Conservation (phyloP, 1,139 yeast genomes). For the Hansenula sp. region DNA sequence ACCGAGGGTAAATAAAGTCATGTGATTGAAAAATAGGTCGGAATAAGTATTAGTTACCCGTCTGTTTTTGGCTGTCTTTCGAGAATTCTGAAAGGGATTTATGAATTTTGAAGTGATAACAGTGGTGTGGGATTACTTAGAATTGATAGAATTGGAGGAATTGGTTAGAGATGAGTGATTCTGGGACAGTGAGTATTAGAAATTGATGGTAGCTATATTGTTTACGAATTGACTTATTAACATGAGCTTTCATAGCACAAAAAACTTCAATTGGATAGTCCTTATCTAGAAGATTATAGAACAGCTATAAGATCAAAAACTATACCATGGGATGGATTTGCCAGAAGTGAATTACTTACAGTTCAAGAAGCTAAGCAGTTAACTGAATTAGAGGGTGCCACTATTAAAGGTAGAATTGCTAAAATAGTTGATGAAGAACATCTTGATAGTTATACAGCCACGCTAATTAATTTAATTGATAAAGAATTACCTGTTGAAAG, state of each 20-base stretch:
- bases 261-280: conserved; percentile 41
- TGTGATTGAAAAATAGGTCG: too few species aligned
- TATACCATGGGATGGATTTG: conserved; percentile 90
- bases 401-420: conserved; percentile 25
- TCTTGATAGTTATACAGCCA: conserved; percentile 6
- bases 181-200: not conserved
- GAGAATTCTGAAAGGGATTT: too few species aligned
- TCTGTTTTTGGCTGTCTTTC: too few species aligned
- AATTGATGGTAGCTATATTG: too few species aligned
- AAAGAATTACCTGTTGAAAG: conserved; percentile 15
- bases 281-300: conserved; percentile 69
- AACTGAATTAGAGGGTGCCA: conserved; percentile 51
- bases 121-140: too few species aligned
- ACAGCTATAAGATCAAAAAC: conserved; percentile 74
- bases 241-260: not conserved
- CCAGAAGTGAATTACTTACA: conserved; percentile 66
- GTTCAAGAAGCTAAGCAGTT: conserved; percentile 63
- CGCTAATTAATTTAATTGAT: conserved; percentile 10
- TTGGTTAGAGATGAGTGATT: not conserved
- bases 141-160: too few species aligned
- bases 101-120: too few species aligned
- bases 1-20: too few species aligned
- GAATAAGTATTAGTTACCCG: too few species aligned
- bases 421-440: conserved; percentile 5
- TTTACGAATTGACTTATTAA: too few species aligned